Conservation (phyloP, 805 yeast species). For the Phaffomyces antillensis region DNA sequence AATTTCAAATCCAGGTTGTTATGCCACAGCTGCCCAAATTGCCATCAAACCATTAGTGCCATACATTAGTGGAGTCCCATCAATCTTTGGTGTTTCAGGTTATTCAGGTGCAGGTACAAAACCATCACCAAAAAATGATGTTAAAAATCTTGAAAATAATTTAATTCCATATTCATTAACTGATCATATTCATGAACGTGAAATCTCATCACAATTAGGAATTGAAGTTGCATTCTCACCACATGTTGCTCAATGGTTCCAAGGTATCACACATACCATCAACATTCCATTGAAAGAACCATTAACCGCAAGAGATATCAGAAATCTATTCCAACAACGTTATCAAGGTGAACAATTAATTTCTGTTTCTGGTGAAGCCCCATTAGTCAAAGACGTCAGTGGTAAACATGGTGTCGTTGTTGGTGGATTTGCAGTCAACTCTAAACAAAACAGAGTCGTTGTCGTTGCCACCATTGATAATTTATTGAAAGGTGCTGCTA, state of each 20-base stretch:
- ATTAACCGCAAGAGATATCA: constrained; percentile 72
- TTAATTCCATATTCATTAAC: constrained; percentile 93
- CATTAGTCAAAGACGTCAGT: constrained; percentile 82
- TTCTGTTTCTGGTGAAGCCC: constrained; percentile 85
- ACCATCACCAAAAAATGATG: constrained; percentile 93
- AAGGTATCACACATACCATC: constrained; percentile 91
- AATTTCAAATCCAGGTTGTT: constrained; percentile 97
- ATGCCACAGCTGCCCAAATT: constrained; percentile 96
- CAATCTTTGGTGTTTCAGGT: constrained; percentile 93
- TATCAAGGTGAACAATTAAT: constrained; percentile 83
- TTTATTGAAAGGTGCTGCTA: constrained; percentile 95
- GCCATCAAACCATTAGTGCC: constrained; percentile 83
- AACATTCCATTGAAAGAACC: constrained; percentile 74
- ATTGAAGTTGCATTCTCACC: constrained; percentile 83
- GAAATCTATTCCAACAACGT: constrained; percentile 80
- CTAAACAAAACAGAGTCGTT: constrained; percentile 84
- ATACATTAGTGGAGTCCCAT: constrained; percentile 63
- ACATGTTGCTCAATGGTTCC: constrained; percentile 99
- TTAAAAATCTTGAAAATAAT: constrained; percentile 66
- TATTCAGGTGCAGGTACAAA: constrained; percentile 99
- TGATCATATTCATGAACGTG: constrained; percentile 95
- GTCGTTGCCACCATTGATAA: constrained; percentile 94
- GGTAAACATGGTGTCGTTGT: constrained; percentile 93
- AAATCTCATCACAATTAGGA: constrained; percentile 77
- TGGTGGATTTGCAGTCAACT: constrained; percentile 93